phyloP scores from a whole-genome alignment of 306 rosid species.

The Lathyrus sativus region DNA sequence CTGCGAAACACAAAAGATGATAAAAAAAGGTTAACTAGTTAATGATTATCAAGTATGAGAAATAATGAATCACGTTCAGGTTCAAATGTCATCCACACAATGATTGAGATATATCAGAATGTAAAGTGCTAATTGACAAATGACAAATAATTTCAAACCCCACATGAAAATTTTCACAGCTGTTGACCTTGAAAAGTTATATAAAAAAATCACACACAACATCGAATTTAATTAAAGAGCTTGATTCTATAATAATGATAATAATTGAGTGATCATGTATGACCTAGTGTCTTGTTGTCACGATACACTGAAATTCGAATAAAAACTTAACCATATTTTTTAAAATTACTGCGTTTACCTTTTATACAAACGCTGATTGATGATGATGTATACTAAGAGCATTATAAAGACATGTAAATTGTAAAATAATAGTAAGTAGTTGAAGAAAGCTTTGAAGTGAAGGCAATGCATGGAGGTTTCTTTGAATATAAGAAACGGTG shows the following conservation, averaged over 20 bases:
- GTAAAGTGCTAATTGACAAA: neutral
- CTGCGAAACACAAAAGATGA: slow-evolving; percentile 14
- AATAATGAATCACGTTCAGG: neutral
- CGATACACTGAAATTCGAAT: neutral
- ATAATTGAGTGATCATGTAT: neutral
- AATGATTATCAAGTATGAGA: neutral
- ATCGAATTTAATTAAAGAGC: neutral
- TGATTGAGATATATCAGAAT: neutral
- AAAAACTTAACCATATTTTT: too few species aligned
- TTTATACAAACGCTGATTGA: too few species aligned
- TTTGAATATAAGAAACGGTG: neutral
- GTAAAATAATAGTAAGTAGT: neutral
- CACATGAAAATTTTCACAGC: neutral
- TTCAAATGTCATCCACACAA: slow-evolving; percentile 22
- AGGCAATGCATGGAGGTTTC: neutral
- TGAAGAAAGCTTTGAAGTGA: neutral
- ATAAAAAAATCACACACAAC: neutral
- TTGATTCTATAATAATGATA: neutral
- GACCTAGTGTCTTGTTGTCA: neutral
- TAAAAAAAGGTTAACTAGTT: neutral
- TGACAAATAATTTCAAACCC: slow-evolving; percentile 17
- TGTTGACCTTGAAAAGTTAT: neutral
- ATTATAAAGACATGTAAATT: neutral
- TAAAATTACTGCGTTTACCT: too few species aligned
- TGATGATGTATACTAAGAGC: neutral